A percentile compares a stretch with the other conserved stretches of the same genome.
These are phyloP conservation scores for Metschnikowia picachoensis DNA, from an alignment of 805 yeast genomes.

Conservation along the genomic window DNA sequence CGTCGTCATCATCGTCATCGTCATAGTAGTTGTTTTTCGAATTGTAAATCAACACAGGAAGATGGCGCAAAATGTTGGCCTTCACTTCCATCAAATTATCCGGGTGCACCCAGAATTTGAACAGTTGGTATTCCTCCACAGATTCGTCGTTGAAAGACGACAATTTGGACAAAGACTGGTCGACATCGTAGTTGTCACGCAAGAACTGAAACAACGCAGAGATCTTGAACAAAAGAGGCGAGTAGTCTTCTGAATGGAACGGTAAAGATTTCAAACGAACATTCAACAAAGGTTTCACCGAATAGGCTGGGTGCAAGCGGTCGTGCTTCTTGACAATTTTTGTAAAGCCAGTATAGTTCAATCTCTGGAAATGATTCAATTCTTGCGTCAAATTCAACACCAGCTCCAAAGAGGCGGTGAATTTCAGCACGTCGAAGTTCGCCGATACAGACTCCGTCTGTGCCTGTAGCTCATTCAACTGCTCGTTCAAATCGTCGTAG, in stretches of 20 bases:
- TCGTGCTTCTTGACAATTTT: conserved; percentile 97
- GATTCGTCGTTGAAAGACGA: conserved; percentile 41
- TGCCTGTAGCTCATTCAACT: conserved; percentile 61
- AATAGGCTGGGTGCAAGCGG: conserved; percentile 78
- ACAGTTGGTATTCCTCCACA: conserved; percentile 50
- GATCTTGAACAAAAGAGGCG: conserved; percentile 81
- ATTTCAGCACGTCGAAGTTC: conserved; percentile 53
- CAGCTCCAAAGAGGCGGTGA: conserved; percentile 70
- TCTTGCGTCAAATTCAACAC: conserved; percentile 73
- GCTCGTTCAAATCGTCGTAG: conserved; percentile 64
- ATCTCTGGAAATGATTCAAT: conserved; percentile 82
- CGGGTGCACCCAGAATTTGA: conserved; percentile 96
- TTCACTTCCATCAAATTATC: conserved; percentile 91
- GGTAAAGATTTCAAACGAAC: conserved; percentile 86
- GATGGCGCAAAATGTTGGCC: conserved; percentile 87
- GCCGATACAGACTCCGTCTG: conserved; percentile 39
- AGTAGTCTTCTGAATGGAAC: conserved; percentile 90
- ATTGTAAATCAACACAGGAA: conserved; percentile 82
- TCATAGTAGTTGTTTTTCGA: conserved; percentile 44
- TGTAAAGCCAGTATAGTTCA: conserved; percentile 91
- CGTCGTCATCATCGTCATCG: conserved; percentile 45
- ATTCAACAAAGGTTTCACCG: conserved; percentile 85
- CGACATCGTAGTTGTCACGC: conserved; percentile 63
- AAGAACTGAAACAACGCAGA: conserved; percentile 78
- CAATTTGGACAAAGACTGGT: conserved; percentile 45